phyloP scores from a whole-genome alignment of 1,284 basidiomycete genomes.

The Volvariella surrecta region DNA sequence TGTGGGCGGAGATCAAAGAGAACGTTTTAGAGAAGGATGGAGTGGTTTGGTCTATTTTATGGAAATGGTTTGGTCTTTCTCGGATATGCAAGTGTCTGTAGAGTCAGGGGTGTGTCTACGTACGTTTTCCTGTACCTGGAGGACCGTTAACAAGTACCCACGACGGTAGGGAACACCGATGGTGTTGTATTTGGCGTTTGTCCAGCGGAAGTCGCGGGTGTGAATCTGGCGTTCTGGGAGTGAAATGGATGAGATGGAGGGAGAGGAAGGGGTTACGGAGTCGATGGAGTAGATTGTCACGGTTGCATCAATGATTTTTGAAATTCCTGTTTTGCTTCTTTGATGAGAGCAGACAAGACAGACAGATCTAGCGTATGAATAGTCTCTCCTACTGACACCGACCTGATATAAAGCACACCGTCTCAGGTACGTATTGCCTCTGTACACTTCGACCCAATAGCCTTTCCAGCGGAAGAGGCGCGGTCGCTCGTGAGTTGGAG shows the following conservation, averaged over 20 bases:
- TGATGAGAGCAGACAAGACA: constrained; percentile 34
- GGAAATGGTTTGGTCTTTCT: no score
- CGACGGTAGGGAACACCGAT: constrained; percentile 47
- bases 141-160: constrained; percentile 47
- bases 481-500: constrained; percentile 33
- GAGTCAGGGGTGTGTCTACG: constrained; percentile 11
- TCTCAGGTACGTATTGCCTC: not conserved
- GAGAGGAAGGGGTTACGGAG: constrained; percentile 11
- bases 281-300: constrained; percentile 35
- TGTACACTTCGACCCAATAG: constrained; percentile 37
- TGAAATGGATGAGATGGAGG: not conserved
- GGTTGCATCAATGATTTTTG: constrained; percentile 31
- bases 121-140: constrained; percentile 46
- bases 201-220: constrained; percentile 29
- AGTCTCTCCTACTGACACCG: constrained; percentile 19
- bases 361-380: constrained; percentile 39
- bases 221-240: constrained; percentile 21
- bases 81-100: no score
- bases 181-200: constrained; percentile 35
- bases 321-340: constrained; percentile 33
- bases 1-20: no score
- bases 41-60: no score
- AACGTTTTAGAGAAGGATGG: no score
- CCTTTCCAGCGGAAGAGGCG: constrained; percentile 42
- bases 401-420: constrained; percentile 22